Base-by-base conservation (phyloP, 2,329 filamentous ascomycete species). In the Alternaria hordeiaustralica region DNA sequence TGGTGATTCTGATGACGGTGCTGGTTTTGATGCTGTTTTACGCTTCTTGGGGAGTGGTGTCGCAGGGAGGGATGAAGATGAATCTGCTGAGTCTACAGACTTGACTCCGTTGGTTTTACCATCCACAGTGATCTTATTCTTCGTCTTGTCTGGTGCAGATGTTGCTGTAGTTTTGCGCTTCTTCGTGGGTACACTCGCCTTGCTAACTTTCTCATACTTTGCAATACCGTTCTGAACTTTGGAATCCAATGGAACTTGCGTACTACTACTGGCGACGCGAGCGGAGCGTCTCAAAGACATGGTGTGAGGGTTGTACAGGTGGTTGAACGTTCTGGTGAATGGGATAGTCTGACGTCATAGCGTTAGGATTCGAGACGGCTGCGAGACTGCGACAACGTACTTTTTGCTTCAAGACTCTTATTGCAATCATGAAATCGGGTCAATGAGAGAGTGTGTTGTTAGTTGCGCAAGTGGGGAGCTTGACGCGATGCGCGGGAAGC, bases 211-310 rank as follows among this genome's bases (percentile, higher is more conserved):
- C 53, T 63, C 44, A 36, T 62, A 60, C 33, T 71, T 69, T 44
- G 64, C 26, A 30, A 59, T 28, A 9, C 55, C 63, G 33, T 65
- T 66, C 5, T 46, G 20, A 12, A 30, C 18, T 46, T 69, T 71
- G 11, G 64, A 30, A 57, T 72, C 70, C 47, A 75, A 62, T 18
- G 41, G 63, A 44, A 53, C 71, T 55, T 71, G 58, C 12, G 57
- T 57, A 55, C 64, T 71, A 50, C 71, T 74, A 13, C 77, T 75
- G 53, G 78, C 79, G 30, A 86, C 79, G 47, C 86, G 82, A 45
- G 83, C 77, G 49, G 86, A 88, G 58, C 86, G 84, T 66, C 86
- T 77, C 11, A 87, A 76, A 43, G 85, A 83, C 86, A 88, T 87
- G 53, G 21, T 76, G 65, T 65, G 28, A 25, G 10, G 54, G 28